Percentiles rank a stretch among this genome's conserved stretches.
Evolutionary conservation across 2,329 filamentous ascomycete genomes (phyloP).

Genomic region (Chaetomiaceae sp.): DNA sequence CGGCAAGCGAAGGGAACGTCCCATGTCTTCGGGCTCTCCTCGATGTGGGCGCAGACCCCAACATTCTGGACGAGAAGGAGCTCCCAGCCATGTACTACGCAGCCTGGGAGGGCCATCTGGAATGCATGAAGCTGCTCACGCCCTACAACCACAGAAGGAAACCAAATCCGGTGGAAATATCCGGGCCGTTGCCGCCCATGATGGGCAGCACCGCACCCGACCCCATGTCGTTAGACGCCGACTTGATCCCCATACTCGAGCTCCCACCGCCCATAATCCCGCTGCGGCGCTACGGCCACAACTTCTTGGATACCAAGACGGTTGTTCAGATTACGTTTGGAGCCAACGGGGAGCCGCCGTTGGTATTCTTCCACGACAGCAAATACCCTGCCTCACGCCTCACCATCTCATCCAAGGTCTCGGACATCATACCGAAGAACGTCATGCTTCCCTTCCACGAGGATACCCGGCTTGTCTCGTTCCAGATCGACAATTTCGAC

Average conservation of each 20-base stretch:
- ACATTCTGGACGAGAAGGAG: conserved; percentile 84
- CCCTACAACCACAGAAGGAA: conserved; percentile 46
- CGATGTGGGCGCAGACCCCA: conserved; percentile 70
- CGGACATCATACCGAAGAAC: conserved; percentile 93
- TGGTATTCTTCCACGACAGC: conserved; percentile 94
- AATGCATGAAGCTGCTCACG: conserved; percentile 85
- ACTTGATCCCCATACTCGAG: conserved; percentile 87
- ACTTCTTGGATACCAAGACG: conserved; percentile 96
- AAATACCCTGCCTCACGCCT: conserved; percentile 93
- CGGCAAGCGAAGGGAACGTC: conserved; percentile 92
- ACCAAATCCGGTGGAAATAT: conserved; percentile 39
- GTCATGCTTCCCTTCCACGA: conserved; percentile 94
- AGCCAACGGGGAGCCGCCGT: conserved; percentile 65
- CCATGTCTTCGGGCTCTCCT: conserved; percentile 79
- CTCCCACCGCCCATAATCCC: conserved; percentile 95
- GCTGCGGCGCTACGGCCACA: conserved; percentile 89
- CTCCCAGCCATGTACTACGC: conserved; percentile 97
- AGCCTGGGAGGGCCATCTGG: conserved; percentile 92
- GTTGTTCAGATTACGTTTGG: conserved; percentile 92
- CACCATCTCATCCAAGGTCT: conserved; percentile 93
- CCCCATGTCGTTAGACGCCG: conserved; percentile 67
- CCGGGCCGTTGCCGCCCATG: conserved; percentile 37
- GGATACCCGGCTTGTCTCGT: conserved; percentile 87
- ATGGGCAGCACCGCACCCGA: conserved; percentile 47
- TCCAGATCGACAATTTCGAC: conserved; percentile 91